Percentiles rank a stretch among this genome's conserved stretches.
Evolutionary conservation across 2,329 filamentous ascomycete species (phyloP).

Genomic region (Ophiostoma australiae): DNA sequence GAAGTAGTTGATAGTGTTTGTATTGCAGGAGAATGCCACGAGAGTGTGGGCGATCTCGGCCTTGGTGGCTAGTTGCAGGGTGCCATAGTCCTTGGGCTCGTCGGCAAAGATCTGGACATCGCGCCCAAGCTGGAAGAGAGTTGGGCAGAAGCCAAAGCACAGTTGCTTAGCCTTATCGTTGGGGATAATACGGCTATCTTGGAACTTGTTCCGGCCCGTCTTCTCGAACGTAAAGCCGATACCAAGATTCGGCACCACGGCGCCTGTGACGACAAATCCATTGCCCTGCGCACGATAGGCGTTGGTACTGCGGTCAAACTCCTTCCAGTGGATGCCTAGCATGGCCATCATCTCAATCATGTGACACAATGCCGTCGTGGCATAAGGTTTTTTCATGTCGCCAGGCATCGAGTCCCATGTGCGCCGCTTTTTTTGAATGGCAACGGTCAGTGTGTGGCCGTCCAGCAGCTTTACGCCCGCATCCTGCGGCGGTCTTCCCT

Average conservation of each 20-base stretch:
- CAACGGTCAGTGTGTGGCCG: conserved; percentile 32
- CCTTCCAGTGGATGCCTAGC: conserved; percentile 54
- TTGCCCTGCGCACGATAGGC: conserved; percentile 49
- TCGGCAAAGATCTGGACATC: conserved; percentile 36
- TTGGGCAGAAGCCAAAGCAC: conserved; percentile 53
- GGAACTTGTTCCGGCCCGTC: conserved; percentile 46
- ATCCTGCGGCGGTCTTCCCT: background rate
- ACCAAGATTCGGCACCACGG: conserved; percentile 46
- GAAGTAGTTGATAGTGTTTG: conserved; percentile 47
- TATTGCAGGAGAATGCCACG: conserved; percentile 51
- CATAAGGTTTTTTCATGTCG: conserved; percentile 45
- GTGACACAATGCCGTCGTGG: conserved; percentile 51
- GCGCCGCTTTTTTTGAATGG: conserved; percentile 42
- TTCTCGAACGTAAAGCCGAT: conserved; percentile 52
- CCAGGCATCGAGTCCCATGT: conserved; percentile 51
- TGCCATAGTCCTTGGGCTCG: conserved; percentile 40
- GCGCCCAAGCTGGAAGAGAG: conserved; percentile 42
- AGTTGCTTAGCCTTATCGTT: conserved; percentile 50
- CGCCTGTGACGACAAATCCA: conserved; percentile 44
- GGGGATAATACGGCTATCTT: conserved; percentile 49
- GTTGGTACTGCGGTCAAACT: conserved; percentile 51
- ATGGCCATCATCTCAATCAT: conserved; percentile 50
- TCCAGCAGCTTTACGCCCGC: background rate
- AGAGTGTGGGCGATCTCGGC: conserved; percentile 50
- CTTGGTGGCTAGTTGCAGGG: conserved; percentile 45